Evolutionary conservation across 2,329 filamentous ascomycete genomes (phyloP), one percentile per base, ranked within the genome.

Genomic region (Hypomyces rosellus): DNA sequence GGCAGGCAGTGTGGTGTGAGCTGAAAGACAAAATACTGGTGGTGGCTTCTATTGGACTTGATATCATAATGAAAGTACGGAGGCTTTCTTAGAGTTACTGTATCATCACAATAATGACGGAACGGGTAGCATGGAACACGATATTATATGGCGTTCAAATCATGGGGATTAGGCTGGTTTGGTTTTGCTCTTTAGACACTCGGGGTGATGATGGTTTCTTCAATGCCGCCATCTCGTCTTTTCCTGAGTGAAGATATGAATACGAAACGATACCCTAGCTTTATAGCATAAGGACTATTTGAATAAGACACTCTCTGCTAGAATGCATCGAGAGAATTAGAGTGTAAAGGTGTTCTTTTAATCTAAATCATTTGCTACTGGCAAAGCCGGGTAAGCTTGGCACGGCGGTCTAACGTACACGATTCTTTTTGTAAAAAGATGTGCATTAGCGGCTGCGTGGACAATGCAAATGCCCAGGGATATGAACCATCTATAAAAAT

Each of bases 1-100:
- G 76, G 92, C 91, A 4, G 92, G 92, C 14, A 93, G 90, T 57
- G 73, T 84, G 53, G 76, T 83, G 46, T 82, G 59, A 63, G 9
- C 18, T 15, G 34, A 15, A 18, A 18, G 12, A 46, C 30, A 46
- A 13, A 13, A 42, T 25, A 33, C n/a, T 34, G 22, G n/a, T 25
- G 13, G 13, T 12, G 20, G 9, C 20, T 25, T 11, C 16, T 42
- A 12, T 15, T 25, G 12, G 8, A 16, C 30, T 33, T 43, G 12
- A 25, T 34, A 18, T 13, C 25, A 11, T 4, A 46, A 3, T 22
- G 44, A 38, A 34, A 30, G 20, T n/a, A 34, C 38, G n/a, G n/a
- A 20, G 13, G 43, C 13, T 42, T 30, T 25, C 46, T 48, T 52
- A 49, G 51, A 49, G 48, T 46, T 49, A 47, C 43, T 49, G 51